Evolutionary conservation across 2,329 filamentous ascomycete genomes (phyloP).

Genomic region (Onygenales sp.): DNA sequence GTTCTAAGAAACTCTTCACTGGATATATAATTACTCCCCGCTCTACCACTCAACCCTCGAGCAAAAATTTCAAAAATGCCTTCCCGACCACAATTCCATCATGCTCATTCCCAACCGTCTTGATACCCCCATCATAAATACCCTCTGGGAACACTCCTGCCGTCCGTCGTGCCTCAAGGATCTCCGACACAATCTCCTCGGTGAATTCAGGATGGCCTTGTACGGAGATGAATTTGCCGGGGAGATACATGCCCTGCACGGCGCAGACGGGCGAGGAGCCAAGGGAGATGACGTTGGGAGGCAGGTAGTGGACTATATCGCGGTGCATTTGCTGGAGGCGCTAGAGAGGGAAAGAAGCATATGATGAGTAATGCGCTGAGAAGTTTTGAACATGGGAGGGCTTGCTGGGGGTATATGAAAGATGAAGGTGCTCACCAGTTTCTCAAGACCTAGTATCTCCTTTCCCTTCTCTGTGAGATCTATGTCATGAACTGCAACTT

Average conservation of each 20-base stretch:
- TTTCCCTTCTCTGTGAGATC: constrained; percentile 60
- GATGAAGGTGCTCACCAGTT: constrained; percentile 35
- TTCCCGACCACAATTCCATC: constrained; percentile 69
- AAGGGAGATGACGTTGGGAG: constrained; percentile 51
- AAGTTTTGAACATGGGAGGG: too few species aligned
- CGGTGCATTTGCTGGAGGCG: constrained; percentile 75
- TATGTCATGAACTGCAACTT: constrained; percentile 64
- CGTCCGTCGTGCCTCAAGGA: constrained; percentile 55
- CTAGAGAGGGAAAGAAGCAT: constrained; percentile 11
- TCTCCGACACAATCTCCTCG: constrained; percentile 57
- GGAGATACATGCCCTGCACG: constrained; percentile 71
- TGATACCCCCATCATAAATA: constrained; percentile 58
- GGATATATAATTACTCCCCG: background rate
- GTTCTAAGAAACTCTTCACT: background rate
- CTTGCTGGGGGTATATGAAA: background rate
- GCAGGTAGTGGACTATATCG: constrained; percentile 61
- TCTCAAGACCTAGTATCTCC: constrained; percentile 59
- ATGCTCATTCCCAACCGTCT: constrained; percentile 56
- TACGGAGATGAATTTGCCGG: constrained; percentile 59
- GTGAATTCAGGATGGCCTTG: constrained; percentile 85
- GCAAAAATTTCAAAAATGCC: constrained; percentile 68
- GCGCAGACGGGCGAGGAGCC: constrained; percentile 57
- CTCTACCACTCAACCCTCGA: constrained; percentile 35
- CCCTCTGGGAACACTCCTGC: constrained; percentile 62
- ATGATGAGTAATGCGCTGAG: background rate